A percentile compares a stretch with the other conserved stretches of the same genome.
These are phyloP conservation scores for Mrakiaceae sp. DNA, from an alignment of 1,284 basidiomycete genomes.

Conservation along the genomic window DNA sequence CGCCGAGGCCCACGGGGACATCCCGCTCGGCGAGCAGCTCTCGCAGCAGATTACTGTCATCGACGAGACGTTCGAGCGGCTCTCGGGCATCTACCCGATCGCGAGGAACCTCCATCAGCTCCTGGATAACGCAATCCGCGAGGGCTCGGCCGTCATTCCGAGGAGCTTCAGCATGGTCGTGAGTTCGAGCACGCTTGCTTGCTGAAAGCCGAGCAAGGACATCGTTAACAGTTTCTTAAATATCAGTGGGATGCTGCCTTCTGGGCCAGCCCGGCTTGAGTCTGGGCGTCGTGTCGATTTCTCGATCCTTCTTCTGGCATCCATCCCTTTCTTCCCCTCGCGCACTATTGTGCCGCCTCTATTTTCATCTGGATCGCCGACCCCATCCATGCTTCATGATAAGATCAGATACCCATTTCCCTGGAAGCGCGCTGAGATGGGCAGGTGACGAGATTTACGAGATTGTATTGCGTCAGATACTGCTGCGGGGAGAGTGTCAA, in stretches of 20 bases:
- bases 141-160: conserved; percentile 8
- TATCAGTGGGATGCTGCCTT: too few relatives aligned
- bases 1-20: conserved; percentile 3
- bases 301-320: too few relatives aligned
- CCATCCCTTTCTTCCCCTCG: background rate
- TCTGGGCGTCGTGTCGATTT: too few relatives aligned
- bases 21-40: background rate
- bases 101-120: conserved; percentile 12
- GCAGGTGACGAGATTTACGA: too few relatives aligned
- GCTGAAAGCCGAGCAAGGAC: conserved; percentile 1
- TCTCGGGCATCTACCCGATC: conserved; percentile 2
- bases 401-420: too few relatives aligned
- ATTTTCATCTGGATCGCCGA: too few relatives aligned
- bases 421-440: too few relatives aligned
- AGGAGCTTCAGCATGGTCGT: conserved; percentile 28
- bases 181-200: background rate
- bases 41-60: conserved; percentile 9
- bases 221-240: conserved; percentile 1
- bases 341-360: too few relatives aligned
- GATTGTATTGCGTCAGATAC: too few relatives aligned
- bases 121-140: conserved; percentile 9
- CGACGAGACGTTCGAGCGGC: conserved; percentile 8
- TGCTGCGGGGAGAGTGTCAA: too few relatives aligned
- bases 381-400: too few relatives aligned
- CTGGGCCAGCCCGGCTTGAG: too few relatives aligned